A percentile compares a stretch with the other conserved stretches of the same genome.
These are phyloP conservation scores for Fusarium phyllophilum DNA, from an alignment of 2,329 filamentous ascomycete genomes.

Conservation along the genomic window DNA sequence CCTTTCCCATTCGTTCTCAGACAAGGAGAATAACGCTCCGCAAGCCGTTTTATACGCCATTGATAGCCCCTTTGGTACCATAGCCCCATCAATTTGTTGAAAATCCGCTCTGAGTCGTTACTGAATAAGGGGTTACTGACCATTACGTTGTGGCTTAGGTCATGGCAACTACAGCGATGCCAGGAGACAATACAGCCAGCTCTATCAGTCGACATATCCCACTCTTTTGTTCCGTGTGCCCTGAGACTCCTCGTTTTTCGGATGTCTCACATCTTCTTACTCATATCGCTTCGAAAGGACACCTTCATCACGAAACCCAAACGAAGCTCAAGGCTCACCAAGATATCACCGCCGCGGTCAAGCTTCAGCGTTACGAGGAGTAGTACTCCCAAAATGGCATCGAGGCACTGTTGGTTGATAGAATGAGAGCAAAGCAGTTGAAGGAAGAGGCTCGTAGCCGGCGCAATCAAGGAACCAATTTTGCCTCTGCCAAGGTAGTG, in stretches of 20 bases:
- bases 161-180: constrained; percentile 51
- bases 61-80: background rate
- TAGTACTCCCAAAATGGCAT: constrained; percentile 83
- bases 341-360: constrained; percentile 70
- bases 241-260: constrained; percentile 82
- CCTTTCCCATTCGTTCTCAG: constrained; percentile 41
- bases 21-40: background rate
- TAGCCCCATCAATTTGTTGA: background rate
- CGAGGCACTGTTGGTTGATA: constrained; percentile 77
- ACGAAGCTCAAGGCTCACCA: constrained; percentile 76
- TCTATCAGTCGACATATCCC: constrained; percentile 61
- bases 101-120: background rate
- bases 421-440: constrained; percentile 79
- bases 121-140: constrained; percentile 28
- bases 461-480: constrained; percentile 45
- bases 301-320: constrained; percentile 85
- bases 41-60: constrained; percentile 1
- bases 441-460: constrained; percentile 69
- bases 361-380: constrained; percentile 74
- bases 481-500: constrained; percentile 37
- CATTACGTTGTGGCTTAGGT: constrained; percentile 39
- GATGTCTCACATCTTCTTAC: constrained; percentile 93
- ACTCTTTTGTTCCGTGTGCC: constrained; percentile 85
- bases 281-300: constrained; percentile 92
- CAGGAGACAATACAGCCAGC: constrained; percentile 32